Conservation (phyloP, 495 filamentous ascomycete genomes). For the Penicillium bovifimosum region DNA sequence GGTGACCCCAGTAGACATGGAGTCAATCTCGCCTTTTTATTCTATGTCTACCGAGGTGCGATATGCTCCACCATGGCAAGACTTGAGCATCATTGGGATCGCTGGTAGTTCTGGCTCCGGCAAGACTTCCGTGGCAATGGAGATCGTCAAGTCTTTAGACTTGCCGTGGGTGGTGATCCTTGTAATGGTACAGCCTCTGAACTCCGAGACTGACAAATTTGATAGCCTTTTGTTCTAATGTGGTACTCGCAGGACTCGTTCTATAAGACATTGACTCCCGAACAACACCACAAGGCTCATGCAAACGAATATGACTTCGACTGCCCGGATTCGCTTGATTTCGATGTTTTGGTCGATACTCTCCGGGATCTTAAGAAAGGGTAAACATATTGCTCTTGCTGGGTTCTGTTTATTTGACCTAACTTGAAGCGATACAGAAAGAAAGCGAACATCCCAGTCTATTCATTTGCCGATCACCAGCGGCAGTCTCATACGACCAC, state of each 20-base stretch:
- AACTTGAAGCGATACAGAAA: conserved; percentile 51
- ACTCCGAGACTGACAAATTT: neutral
- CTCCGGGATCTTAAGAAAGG: conserved; percentile 83
- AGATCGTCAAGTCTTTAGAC: conserved; percentile 83
- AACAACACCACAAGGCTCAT: conserved; percentile 72
- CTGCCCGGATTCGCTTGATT: conserved; percentile 89
- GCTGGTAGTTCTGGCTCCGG: conserved; percentile 95
- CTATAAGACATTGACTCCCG: conserved; percentile 76
- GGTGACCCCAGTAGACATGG: conserved; percentile 24
- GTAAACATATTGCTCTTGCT: conserved; percentile 42
- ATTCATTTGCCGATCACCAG: conserved; percentile 91
- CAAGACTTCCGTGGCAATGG: conserved; percentile 91
- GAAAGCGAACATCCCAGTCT: conserved; percentile 86
- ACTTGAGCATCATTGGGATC: conserved; percentile 91
- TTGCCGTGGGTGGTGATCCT: conserved; percentile 97
- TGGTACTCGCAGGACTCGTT: conserved; percentile 71
- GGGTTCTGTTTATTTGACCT: conserved; percentile 1
- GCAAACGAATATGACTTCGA: conserved; percentile 94
- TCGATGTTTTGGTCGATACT: conserved; percentile 78
- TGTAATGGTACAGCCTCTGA: conserved; percentile 65
- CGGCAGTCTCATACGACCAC: conserved; percentile 71
- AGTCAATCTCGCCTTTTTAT: conserved; percentile 41
- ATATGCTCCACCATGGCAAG: conserved; percentile 91
- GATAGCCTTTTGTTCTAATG: conserved; percentile 20
- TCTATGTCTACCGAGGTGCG: conserved; percentile 50